phyloP scores from a whole-genome alignment of 1,139 yeast genomes.

The Hemisphaericaspora xylofermentans region DNA sequence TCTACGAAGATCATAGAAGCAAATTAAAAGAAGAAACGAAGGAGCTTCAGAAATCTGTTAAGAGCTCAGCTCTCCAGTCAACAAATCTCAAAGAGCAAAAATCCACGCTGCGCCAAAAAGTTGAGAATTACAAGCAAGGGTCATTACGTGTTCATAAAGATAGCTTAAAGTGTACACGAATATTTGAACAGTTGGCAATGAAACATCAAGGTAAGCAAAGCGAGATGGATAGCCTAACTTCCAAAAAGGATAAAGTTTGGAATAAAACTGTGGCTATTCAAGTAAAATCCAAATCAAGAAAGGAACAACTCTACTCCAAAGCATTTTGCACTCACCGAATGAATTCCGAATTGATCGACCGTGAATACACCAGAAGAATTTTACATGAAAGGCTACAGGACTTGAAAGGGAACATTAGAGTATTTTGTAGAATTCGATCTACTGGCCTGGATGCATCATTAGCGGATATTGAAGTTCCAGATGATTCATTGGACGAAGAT shows the following conservation, averaged over 20 bases:
- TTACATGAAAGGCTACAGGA: conserved; percentile 81
- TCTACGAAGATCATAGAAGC: conserved; percentile 22
- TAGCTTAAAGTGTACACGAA: conserved; percentile 4
- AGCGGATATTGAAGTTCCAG: conserved; percentile 47
- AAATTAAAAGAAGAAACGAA: conserved; percentile 11
- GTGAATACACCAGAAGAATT: conserved; percentile 45
- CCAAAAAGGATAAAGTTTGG: background rate
- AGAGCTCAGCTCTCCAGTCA: background rate
- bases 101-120: background rate
- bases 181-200: conserved; percentile 6
- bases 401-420: conserved; percentile 87
- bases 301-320: conserved; percentile 5
- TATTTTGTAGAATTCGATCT: conserved; percentile 85
- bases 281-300: conserved; percentile 1
- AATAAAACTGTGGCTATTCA: background rate
- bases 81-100: background rate
- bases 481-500: conserved; percentile 45
- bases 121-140: conserved; percentile 2
- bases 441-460: conserved; percentile 20
- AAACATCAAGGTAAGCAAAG: conserved; percentile 12
- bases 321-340: conserved; percentile 23
- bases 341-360: conserved; percentile 10
- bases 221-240: conserved; percentile 5
- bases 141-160: conserved; percentile 4
- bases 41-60: conserved; percentile 1